Evolutionary conservation across 2,329 filamentous ascomycete species (phyloP).

Genomic region (Tolypocladium tundrense): DNA sequence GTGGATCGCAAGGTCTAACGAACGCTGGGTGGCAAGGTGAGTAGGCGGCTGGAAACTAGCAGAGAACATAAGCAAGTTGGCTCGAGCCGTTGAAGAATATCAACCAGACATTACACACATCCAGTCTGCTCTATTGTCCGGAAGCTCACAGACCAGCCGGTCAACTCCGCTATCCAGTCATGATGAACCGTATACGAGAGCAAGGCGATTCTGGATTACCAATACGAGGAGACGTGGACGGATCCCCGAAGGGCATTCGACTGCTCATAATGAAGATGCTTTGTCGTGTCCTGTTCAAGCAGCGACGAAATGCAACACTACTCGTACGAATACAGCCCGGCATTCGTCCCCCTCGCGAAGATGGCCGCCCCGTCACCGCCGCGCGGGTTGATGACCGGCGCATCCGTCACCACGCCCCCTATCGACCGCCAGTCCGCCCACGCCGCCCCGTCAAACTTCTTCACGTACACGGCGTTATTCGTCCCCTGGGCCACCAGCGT

Average conservation of each 20-base stretch:
- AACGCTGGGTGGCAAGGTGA: constrained; percentile 2
- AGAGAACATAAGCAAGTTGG: not conserved
- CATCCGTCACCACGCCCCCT: not conserved
- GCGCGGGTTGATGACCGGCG: not conserved
- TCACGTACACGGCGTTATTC: not conserved
- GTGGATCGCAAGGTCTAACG: constrained; percentile 11
- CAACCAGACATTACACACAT: too few species aligned
- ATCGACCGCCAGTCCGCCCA: not conserved
- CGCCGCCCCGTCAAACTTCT: not conserved
- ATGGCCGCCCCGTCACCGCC: not conserved
- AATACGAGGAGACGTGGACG: too few species aligned
- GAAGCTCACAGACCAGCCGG: too few species aligned
- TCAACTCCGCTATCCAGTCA: too few species aligned
- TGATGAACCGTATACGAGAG: too few species aligned
- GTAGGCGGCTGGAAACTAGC: not conserved
- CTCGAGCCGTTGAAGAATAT: too few species aligned
- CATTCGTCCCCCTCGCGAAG: not conserved
- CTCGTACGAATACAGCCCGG: not conserved
- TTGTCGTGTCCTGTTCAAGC: too few species aligned
- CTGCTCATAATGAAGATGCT: too few species aligned
- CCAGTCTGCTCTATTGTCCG: too few species aligned
- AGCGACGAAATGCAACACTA: not conserved
- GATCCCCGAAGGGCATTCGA: too few species aligned
- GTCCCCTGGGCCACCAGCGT: not conserved
- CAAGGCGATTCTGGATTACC: too few species aligned